Evolutionary conservation across 2,329 filamentous ascomycete species (phyloP), one percentile per base, ranked within the genome.

Genomic region (Aureobasidium sp.): DNA sequence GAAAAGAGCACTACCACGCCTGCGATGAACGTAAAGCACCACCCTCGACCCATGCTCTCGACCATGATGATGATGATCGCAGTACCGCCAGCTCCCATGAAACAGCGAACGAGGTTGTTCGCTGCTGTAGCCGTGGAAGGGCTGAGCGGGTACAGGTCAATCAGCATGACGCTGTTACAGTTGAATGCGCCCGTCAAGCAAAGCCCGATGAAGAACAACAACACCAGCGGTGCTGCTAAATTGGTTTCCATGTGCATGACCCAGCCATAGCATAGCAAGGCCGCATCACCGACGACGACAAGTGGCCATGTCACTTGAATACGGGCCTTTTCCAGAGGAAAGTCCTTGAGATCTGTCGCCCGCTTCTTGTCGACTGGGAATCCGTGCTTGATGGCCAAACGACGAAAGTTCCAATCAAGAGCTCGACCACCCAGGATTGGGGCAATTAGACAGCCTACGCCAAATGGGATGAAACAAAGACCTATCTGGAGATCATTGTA

Each of bases 331-430:
- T 76, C 78, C 38, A 81, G 73, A 0, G 77, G 73, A 54, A 80
- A 80, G 24, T 72, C 63, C 4, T 62, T 60, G n/a, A 82, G 64
- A 54, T 79, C 73, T 53, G 76, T 71, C 14, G 74, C 76, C 8
- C 80, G 79, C 57, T 79, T 81, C 55, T 73, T 76, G 56, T 79
- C 78, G 58, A 88, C 78, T 2, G 72, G 70, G 54, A 89, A 72
- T 5, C 81, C 81, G 14, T 84, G 71, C 27, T 76, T 74, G 44
- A 71, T 74, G 1, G 86, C 85, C 41, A 83, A 77, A 34, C 85
- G 79, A 6, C 81, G 76, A 66, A 87, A 94, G 65, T 90, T 90
- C 74, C 79, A 83, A 66, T 88, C 85, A 30, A 87, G 75, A 1
- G 81, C 59, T 2, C 74, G 73, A 4, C 87, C 85, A 29, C 65